phyloP scores from a whole-genome alignment of 2,329 filamentous ascomycete species.

The Epichloe coenophiala region DNA sequence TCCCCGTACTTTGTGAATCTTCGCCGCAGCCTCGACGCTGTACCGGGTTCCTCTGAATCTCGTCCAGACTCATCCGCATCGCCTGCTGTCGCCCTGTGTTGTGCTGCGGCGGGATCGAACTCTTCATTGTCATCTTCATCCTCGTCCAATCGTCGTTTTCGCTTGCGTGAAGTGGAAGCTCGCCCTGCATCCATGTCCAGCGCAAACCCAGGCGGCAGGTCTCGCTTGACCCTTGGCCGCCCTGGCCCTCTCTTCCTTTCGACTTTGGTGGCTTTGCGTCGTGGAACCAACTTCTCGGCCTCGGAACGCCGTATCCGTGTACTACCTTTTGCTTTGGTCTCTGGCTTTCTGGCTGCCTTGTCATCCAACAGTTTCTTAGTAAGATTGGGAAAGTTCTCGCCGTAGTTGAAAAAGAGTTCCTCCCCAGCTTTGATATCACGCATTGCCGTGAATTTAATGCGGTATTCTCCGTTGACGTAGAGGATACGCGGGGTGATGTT shows the following conservation, averaged over 20 bases:
- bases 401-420: constrained; percentile 74
- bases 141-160: constrained; percentile 14
- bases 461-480: constrained; percentile 61
- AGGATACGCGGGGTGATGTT: constrained; percentile 52
- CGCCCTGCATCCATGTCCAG: constrained; percentile 7
- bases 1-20: constrained; percentile 8
- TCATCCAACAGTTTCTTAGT: constrained; percentile 29
- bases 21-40: constrained; percentile 14
- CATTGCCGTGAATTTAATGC: constrained; percentile 61
- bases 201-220: constrained; percentile 9
- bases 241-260: constrained; percentile 14
- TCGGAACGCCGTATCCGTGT: constrained; percentile 9
- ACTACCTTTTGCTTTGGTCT: constrained; percentile 10
- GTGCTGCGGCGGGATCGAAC: constrained; percentile 16
- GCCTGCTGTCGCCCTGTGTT: constrained; percentile 9
- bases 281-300: constrained; percentile 9
- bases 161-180: constrained; percentile 11
- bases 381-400: constrained; percentile 51
- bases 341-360: constrained; percentile 20
- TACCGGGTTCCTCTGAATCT: constrained; percentile 13
- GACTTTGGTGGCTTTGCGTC: constrained; percentile 10
- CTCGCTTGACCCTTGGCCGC: constrained; percentile 5
- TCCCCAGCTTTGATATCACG: constrained; percentile 56
- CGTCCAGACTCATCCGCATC: constrained; percentile 11
- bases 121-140: constrained; percentile 19